Conservation (phyloP, 2,329 filamentous ascomycete species). For the Aspergillus intermedius region DNA sequence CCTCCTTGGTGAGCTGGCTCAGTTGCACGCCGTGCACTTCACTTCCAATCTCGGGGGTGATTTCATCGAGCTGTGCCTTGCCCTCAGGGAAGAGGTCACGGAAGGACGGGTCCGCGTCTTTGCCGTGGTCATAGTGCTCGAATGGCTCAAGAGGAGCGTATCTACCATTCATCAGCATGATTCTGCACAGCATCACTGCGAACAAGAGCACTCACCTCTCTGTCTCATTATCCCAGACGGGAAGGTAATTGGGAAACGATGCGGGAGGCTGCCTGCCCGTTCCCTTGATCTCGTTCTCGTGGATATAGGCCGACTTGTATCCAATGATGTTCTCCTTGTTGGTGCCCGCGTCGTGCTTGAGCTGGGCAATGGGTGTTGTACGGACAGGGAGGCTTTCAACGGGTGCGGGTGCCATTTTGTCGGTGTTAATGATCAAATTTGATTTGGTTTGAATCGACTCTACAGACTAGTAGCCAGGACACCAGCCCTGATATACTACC, state of each 20-base stretch:
- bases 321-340: constrained; percentile 34
- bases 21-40: constrained; percentile 67
- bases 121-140: constrained; percentile 67
- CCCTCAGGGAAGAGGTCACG: constrained; percentile 57
- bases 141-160: constrained; percentile 60
- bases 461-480: background rate
- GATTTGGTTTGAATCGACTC: background rate
- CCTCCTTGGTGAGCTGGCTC: constrained; percentile 58
- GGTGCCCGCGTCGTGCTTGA: constrained; percentile 25
- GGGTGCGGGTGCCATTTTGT: constrained; percentile 30
- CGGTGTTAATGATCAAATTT: background rate
- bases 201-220: constrained; percentile 17
- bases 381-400: constrained; percentile 24
- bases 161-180: constrained; percentile 26
- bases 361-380: constrained; percentile 14
- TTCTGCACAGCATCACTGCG: background rate
- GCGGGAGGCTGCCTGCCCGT: constrained; percentile 49
- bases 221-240: constrained; percentile 59
- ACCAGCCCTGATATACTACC: constrained; percentile 5
- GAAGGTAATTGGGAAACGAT: constrained; percentile 66
- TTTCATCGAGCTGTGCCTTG: constrained; percentile 45
- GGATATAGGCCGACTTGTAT: constrained; percentile 29
- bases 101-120: constrained; percentile 64
- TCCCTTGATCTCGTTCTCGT: constrained; percentile 49
- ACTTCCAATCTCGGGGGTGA: constrained; percentile 68